Evolutionary conservation across 768 basidiomycete genomes (phyloP).

Genomic region (Lactifluus subvellereus): DNA sequence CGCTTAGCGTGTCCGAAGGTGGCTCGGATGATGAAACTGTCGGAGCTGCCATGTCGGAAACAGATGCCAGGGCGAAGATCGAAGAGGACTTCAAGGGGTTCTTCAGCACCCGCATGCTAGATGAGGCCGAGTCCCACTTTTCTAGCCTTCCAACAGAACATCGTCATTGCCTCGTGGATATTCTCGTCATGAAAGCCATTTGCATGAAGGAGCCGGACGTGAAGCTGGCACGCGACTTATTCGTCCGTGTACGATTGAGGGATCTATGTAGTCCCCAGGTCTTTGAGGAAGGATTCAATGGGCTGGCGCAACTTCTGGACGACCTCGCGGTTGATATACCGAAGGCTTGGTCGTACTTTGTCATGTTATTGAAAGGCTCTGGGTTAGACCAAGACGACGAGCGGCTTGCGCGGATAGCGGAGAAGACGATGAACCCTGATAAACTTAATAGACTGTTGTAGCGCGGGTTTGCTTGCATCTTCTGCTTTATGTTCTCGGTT

Average conservation of each 20-base stretch:
- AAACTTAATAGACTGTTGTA: slow-evolving; percentile 40
- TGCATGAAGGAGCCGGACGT: slow-evolving; percentile 81
- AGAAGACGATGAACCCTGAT: slow-evolving; percentile 55
- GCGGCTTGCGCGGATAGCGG: slow-evolving; percentile 47
- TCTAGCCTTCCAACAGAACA: slow-evolving; percentile 59
- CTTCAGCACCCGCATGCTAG: slow-evolving; percentile 74
- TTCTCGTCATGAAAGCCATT: slow-evolving; percentile 65
- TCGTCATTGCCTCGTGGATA: slow-evolving; percentile 64
- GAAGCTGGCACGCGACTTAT: slow-evolving; percentile 69
- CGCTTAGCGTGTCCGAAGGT: slow-evolving; percentile 46
- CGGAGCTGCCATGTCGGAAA: slow-evolving; percentile 52
- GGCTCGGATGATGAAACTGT: slow-evolving; percentile 44
- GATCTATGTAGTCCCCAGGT: slow-evolving; percentile 49
- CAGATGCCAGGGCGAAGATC: slow-evolving; percentile 68
- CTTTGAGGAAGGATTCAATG: slow-evolving; percentile 71
- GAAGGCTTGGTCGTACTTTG: slow-evolving; percentile 72
- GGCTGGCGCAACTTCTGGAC: slow-evolving; percentile 70
- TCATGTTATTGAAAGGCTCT: slow-evolving; percentile 65
- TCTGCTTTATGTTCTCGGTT: neutral
- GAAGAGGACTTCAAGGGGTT: slow-evolving; percentile 81
- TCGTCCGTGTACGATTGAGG: slow-evolving; percentile 55
- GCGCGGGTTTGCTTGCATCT: slow-evolving; percentile 6
- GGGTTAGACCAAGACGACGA: slow-evolving; percentile 54
- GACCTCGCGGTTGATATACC: slow-evolving; percentile 90
- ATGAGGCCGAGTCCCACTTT: slow-evolving; percentile 88